These are phyloP conservation scores for Phlyctochytrium arcticum DNA, from an alignment of 192 early-diverging fungal genomes.

Conservation along the genomic window DNA sequence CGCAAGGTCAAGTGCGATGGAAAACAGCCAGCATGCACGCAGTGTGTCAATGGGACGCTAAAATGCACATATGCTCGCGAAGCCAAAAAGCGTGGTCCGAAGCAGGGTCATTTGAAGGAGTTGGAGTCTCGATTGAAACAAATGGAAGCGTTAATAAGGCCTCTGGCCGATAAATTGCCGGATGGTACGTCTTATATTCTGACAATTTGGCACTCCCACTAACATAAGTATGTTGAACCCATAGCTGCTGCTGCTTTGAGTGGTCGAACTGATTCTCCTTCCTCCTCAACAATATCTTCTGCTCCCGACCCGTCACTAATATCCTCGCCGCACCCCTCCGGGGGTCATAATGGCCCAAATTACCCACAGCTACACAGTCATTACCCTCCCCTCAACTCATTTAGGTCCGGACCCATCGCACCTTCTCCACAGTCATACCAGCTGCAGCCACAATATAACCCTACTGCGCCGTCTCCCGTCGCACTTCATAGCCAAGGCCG, in stretches of 20 bases:
- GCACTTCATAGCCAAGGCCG: no score
- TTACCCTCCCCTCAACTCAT: no score
- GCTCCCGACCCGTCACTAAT: not conserved
- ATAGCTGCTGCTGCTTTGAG: not conserved
- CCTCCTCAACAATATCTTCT: not conserved
- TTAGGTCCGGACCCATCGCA: no score
- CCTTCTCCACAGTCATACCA: no score
- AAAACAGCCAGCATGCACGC: constrained; percentile 10
- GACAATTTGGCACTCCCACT: not conserved
- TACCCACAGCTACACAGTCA: no score
- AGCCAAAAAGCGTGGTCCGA: constrained; percentile 27
- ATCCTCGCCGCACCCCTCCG: no score
- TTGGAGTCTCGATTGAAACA: constrained; percentile 23
- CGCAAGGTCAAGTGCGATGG: constrained; percentile 27
- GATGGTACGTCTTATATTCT: not conserved
- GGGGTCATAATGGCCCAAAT: no score
- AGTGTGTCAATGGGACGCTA: constrained; percentile 1
- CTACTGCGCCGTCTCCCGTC: no score
- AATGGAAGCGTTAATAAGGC: constrained; percentile 26
- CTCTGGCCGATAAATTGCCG: constrained; percentile 1
- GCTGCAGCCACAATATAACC: no score
- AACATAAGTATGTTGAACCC: no score
- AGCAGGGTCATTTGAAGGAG: constrained; percentile 26
- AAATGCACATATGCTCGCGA: constrained; percentile 17
- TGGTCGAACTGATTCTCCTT: not conserved